Base-by-base conservation (phyloP, 108 stramenopile species). In the Cylindrotheca closterium region DNA sequence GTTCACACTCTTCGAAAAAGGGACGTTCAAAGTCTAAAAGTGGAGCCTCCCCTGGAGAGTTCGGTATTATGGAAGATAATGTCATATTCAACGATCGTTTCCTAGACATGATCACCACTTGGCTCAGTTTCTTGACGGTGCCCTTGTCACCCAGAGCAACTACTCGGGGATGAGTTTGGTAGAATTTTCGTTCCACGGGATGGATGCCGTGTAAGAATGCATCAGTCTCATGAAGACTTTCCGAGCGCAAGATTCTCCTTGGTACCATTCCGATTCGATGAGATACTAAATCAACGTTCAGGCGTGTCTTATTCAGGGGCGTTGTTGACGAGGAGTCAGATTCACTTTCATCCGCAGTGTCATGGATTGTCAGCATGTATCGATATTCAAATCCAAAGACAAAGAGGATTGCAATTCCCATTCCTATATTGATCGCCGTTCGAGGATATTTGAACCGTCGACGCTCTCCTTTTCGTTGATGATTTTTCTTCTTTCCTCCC, bases 1-100 rank as follows among this genome's bases (percentile, higher is more conserved):
- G 81, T 7, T 73, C 71, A 49, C 89, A 91, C 25, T 84, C 68
- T 57, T 75, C 75, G 57, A 74, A 55, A 46, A 51, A 81, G 17
- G 71, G 71, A 52, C 58, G 30, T 46, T 73, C 71, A 49, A 60
- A 73, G 12, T 64, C 63, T 21, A 52, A 22, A 37, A 32, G n/a
- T n/a, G n/a, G n/a, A n/a, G n/a, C n/a, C n/a, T n/a, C n/a, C n/a
- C 7, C 37, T 42, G 37, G 7, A 42, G 37, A 42, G 15, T 42
- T 42, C 15, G 7, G 15, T 42, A 15, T 15, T 42, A 7, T 42
- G 37, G 37, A 42, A 42, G 37, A 10, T 15, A 15, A 42, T 42
- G 15, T 42, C 37, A 15, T 10, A 7, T 42, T 42, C 7, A 42
- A 42, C 15, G 10, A 42, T 42, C 37, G 37, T 15, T 42, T 42